Conservation (phyloP, 2,329 filamentous ascomycete species). For the Boeremia exigua region DNA sequence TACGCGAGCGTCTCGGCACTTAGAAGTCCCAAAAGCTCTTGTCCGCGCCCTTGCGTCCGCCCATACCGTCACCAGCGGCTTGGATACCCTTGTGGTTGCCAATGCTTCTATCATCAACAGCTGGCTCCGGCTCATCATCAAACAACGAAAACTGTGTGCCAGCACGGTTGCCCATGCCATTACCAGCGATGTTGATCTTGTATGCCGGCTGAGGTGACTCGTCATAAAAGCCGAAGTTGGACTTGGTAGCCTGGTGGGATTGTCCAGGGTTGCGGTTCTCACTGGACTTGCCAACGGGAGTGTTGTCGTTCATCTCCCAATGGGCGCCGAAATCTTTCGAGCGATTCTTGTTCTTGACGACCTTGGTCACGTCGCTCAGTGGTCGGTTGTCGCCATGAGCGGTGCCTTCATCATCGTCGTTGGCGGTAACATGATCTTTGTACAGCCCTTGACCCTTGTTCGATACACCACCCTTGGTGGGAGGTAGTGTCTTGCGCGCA, state of each 20-base stretch:
- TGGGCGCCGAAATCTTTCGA: constrained; percentile 79
- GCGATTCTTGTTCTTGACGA: constrained; percentile 74
- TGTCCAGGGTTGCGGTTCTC: constrained; percentile 52
- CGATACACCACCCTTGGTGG: constrained; percentile 57
- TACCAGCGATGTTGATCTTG: constrained; percentile 49
- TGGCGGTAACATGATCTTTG: constrained; percentile 73
- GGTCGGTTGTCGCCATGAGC: constrained; percentile 50
- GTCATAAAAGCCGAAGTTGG: constrained; percentile 43
- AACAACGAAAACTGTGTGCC: constrained; percentile 49
- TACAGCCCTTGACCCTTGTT: constrained; percentile 77
- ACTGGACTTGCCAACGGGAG: constrained; percentile 54
- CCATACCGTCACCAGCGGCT: constrained; percentile 48
- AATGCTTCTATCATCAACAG: constrained; percentile 24
- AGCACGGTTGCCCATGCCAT: constrained; percentile 49
- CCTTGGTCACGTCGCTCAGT: constrained; percentile 72
- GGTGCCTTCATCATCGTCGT: constrained; percentile 56
- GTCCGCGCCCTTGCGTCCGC: constrained; percentile 45
- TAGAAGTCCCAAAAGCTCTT: constrained; percentile 43
- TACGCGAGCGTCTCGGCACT: neutral
- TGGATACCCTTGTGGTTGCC: constrained; percentile 33
- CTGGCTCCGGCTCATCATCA: constrained; percentile 35
- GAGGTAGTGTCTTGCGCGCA: constrained; percentile 49
- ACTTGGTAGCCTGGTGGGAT: constrained; percentile 63
- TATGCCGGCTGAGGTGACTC: constrained; percentile 30
- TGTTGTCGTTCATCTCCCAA: constrained; percentile 76